Conservation (phyloP, 2,329 filamentous ascomycete genomes). For the Biscogniauxia marginata region DNA sequence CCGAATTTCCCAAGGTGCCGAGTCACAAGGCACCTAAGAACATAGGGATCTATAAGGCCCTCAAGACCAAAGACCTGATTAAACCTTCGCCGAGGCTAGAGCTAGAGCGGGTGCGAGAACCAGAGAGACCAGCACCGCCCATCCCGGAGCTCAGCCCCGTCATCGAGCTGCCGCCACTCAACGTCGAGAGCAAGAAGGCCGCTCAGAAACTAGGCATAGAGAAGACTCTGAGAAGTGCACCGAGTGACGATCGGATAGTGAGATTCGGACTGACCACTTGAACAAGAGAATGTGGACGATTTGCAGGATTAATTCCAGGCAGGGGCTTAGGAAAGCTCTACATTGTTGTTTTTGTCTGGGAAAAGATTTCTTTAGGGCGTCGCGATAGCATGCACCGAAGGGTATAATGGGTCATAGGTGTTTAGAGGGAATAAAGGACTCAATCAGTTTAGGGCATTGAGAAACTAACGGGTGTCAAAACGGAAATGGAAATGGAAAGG, state of each 20-base stretch:
- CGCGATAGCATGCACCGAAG: too few relatives aligned
- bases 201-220: not conserved
- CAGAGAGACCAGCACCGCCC: not conserved
- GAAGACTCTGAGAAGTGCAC: not conserved
- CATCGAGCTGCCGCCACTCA: not conserved
- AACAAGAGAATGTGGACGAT: too few relatives aligned
- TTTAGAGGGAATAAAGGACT: too few relatives aligned
- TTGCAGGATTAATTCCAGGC: too few relatives aligned
- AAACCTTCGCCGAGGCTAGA: conserved; percentile 18
- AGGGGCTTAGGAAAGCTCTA: too few relatives aligned
- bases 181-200: not conserved
- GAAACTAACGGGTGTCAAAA: too few relatives aligned
- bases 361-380: too few relatives aligned
- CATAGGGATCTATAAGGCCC: conserved; percentile 9
- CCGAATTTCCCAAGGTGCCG: conserved; percentile 13
- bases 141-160: not conserved
- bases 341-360: too few relatives aligned
- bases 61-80: conserved; percentile 15
- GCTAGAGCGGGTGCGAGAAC: too few relatives aligned
- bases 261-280: conserved; percentile 7
- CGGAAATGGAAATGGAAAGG: too few relatives aligned
- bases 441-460: too few relatives aligned
- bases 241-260: conserved; percentile 2
- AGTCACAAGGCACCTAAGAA: conserved; percentile 14
- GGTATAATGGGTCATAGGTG: too few relatives aligned